Evolutionary conservation across 306 rosid species (phyloP).

Genomic region (Erythrophleum fordii): DNA sequence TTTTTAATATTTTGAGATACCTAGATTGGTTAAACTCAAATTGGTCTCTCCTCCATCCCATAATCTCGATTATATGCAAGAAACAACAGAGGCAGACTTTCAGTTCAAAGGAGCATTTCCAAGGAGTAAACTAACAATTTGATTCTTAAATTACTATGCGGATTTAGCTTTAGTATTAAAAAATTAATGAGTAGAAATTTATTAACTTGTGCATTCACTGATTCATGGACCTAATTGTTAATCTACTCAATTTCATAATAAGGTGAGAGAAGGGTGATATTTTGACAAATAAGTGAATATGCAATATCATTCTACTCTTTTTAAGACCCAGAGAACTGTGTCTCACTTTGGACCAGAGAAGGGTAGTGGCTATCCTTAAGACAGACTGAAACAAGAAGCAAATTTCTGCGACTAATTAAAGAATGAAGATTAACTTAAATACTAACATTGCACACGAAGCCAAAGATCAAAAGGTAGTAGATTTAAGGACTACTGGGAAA

Average conservation of each 20-base stretch:
- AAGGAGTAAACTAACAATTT: neutral
- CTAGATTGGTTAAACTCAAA: slow-evolving; percentile 8
- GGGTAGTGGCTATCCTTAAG: no score
- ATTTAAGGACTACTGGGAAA: neutral
- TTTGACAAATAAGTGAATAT: no score
- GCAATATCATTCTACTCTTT: no score
- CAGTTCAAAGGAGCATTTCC: neutral
- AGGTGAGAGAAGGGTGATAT: no score
- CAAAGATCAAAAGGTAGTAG: neutral
- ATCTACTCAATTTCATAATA: no score
- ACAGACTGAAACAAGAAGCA: neutral
- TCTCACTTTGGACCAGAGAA: no score
- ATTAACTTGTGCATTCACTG: neutral
- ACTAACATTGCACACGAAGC: neutral
- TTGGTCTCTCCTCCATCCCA: neutral
- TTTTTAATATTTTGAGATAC: neutral
- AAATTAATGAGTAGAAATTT: neutral
- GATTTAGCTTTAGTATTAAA: neutral
- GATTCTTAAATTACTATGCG: neutral
- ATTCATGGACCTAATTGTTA: neutral
- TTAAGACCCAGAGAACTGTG: no score
- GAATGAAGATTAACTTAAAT: neutral
- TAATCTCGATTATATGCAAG: neutral
- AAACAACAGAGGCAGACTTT: neutral
- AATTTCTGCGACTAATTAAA: neutral